phyloP scores from a whole-genome alignment of 306 rosid genomes.

The Prunus salicina region DNA sequence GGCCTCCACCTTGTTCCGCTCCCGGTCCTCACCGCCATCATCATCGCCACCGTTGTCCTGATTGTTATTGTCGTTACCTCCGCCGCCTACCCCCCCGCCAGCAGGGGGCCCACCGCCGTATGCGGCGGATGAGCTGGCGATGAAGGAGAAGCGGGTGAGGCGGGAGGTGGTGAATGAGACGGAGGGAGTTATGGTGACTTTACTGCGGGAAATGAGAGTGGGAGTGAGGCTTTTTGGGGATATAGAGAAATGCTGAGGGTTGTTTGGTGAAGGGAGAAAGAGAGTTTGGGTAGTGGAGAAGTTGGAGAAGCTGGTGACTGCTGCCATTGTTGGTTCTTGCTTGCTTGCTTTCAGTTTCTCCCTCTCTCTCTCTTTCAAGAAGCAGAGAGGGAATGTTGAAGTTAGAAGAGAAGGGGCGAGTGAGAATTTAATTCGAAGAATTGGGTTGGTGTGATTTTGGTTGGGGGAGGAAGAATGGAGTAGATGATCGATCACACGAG shows the following conservation, averaged over 20 bases:
- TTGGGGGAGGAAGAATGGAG: neutral
- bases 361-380: neutral
- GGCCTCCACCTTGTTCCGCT: conserved; percentile 62
- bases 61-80: neutral
- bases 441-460: neutral
- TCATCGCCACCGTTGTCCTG: conserved; percentile 4
- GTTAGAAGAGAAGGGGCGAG: neutral
- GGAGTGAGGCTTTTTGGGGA: neutral
- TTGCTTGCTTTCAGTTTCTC: neutral
- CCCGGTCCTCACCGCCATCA: conserved; percentile 38
- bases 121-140: neutral
- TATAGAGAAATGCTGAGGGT: neutral
- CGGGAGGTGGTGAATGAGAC: conserved; percentile 19
- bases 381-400: neutral
- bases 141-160: conserved; percentile 6
- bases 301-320: conserved; percentile 46
- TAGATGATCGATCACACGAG: neutral
- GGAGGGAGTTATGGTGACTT: conserved; percentile 16
- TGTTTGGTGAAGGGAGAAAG: conserved; percentile 27
- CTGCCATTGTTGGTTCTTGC: conserved; percentile 44
- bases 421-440: neutral
- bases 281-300: conserved; percentile 20
- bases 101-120: neutral
- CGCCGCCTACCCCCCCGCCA: conserved; percentile 21
- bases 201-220: conserved; percentile 21